phyloP scores from a whole-genome alignment of 2,329 filamentous ascomycete genomes.

The Alternaria hordeiaustralica region DNA sequence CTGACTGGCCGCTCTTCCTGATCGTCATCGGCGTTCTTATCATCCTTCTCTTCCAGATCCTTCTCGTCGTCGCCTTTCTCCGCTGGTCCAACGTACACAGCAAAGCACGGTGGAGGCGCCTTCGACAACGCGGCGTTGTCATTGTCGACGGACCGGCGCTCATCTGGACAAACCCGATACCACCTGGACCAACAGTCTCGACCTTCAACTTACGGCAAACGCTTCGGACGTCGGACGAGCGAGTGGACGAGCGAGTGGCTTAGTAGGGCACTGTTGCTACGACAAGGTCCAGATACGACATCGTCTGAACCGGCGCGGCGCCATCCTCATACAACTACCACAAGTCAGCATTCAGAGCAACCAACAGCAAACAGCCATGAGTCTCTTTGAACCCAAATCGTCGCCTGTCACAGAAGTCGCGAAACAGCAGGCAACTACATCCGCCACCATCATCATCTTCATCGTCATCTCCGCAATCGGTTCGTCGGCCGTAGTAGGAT shows the following conservation, averaged over 20 bases:
- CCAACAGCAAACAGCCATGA: background rate
- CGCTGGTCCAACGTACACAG: conserved; percentile 4
- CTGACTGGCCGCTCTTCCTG: conserved; percentile 11
- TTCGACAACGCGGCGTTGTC: conserved; percentile 18
- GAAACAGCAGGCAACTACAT: background rate
- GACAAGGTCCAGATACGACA: background rate
- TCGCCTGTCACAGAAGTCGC: background rate
- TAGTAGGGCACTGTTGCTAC: background rate
- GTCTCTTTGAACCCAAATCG: background rate
- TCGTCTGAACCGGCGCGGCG: background rate
- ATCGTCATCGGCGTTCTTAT: conserved; percentile 2
- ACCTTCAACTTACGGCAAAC: conserved; percentile 11
- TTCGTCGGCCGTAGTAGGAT: background rate
- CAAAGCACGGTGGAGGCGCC: conserved; percentile 17
- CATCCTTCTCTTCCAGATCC: conserved; percentile 5
- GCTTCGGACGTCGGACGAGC: background rate
- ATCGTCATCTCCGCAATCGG: background rate
- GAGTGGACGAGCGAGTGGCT: background rate
- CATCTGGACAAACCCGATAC: conserved; percentile 18
- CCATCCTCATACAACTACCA: background rate
- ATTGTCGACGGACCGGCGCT: conserved; percentile 16
- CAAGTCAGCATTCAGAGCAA: background rate
- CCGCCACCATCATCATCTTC: background rate
- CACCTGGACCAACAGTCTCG: conserved; percentile 7
- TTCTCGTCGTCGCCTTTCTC: conserved; percentile 1